Evolutionary conservation across 371 early-diverging fungal genomes (phyloP), one percentile per base, ranked within the genome.

Genomic region (Haplosporangium sp.): DNA sequence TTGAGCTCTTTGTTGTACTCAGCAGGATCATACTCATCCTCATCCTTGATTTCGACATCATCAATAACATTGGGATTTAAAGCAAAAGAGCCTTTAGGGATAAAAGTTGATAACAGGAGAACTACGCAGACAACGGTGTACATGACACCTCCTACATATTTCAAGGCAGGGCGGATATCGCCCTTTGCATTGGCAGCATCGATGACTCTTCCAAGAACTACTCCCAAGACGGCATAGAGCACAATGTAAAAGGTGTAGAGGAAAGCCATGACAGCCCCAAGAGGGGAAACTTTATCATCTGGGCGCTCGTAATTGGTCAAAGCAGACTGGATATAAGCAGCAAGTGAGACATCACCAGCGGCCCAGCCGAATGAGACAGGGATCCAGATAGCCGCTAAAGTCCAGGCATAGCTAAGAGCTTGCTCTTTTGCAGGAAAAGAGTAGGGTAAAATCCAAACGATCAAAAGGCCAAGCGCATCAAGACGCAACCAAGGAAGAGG

Each of bases 211-310:
- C 87, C 88, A 17, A 88, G 75, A 8, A 78, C 65, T n/a, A 62
- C 59, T 61, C 74, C 76, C 65, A 86, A 61, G 44, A 76, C 53
- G 38, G 82, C 81, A 74, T 77, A 88, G 37, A 75, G 19, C 58
- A 88, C 68, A 65, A 88, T 81, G 76, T 88, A 85, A 56, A 69
- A 67, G 53, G 56, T 69, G 68, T 88, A 87, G 57, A 88, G 63
- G 77, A 87, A 87, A 27, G 86, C 77, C 87, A 87, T 87, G 65
- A 87, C 87, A 50, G 85, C 85, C 35, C 85, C 84, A 63, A 87
- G 69, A 10, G 86, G 84, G 2, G 87, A 86, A 47, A 82, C 75
- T 65, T 67, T 63, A 63, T 84, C 71, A 40, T 86, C 83, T 48
- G 67, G 77, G 55, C 63, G 50, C 60, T 82, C 82, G 42, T 78